Percentiles rank a stretch among this genome's conserved stretches.
Conservation (phyloP, 305 asterid genomes). For the Stenogyne calaminthoides region DNA sequence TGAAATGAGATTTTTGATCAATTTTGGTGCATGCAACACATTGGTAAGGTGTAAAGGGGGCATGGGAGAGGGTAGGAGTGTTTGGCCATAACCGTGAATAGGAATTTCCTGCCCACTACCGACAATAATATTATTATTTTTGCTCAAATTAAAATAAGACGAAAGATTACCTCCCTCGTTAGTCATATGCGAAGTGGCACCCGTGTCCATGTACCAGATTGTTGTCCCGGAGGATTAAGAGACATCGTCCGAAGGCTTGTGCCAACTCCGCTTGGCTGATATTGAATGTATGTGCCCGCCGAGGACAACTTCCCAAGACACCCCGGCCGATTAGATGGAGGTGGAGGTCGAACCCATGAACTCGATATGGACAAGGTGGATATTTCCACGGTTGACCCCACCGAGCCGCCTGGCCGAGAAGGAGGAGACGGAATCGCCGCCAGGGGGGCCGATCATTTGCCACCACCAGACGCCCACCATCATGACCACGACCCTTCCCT, state of each 20-base stretch:
- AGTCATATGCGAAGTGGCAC: slow-evolving; percentile 1
- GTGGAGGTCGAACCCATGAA: not conserved
- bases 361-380: not conserved
- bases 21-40: not conserved
- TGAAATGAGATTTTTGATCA: not conserved
- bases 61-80: not conserved
- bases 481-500: not conserved
- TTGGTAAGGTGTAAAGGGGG: not conserved
- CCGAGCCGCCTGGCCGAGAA: not conserved
- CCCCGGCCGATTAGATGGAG: not conserved
- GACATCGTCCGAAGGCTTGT: not conserved
- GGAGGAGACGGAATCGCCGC: not conserved
- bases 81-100: not conserved
- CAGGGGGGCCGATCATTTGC: not conserved
- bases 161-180: not conserved
- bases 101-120: slow-evolving; percentile 6
- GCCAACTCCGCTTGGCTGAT: not conserved
- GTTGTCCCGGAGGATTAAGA: not conserved
- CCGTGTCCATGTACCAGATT: not conserved
- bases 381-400: not conserved
- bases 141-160: not conserved
- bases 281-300: not conserved
- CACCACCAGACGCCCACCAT: not conserved
- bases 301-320: not conserved
- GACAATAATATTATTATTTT: not conserved